Base-by-base conservation (phyloP, 805 yeast species). In the Saturnispora hagleri region DNA sequence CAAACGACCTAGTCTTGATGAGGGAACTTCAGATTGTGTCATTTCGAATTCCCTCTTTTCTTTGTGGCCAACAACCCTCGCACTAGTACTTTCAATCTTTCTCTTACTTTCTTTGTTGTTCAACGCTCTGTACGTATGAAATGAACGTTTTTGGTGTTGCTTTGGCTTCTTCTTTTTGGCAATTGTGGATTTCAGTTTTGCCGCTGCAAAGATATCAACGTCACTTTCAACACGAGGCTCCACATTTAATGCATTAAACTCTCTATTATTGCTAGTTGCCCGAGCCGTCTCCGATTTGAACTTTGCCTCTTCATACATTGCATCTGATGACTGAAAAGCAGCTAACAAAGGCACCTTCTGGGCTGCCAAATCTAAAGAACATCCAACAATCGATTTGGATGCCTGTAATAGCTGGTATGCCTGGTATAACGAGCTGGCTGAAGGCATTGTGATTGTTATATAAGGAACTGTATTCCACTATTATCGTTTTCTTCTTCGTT, bases 1-100 rank as follows among this genome's bases (percentile, higher is more conserved):
- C 47, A 93, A 75, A 55, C 99, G 74, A 22, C 89, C 87, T n/a
- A 93, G 67, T 60, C 97, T 79, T 1, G 95, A 78, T 18, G 90
- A 74, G 3, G 99, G 99, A 17, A 93, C 93, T 44, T 86, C 79
- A 1, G 93, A 79, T 51, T 76, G 75, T 35, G 79, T 67, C 75
- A 81, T 66, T 54, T 77, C 76, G 57, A 74, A 67, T 34, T 68
- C 72, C n/a, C 67, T 67, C 51, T 64, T 65, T 7, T 59, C 65
- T n/a, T 64, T 61, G 50, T 59, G 64, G 1, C 73, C 73, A 35
- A 68, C 53, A 1, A 62, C 54, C 20, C 24, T 28, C 20, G 27
- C 28, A 48, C 52, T 34, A 12, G 22, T 18, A 24, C 51, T 35
- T 18, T 53, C 48, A 28, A 18, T 17, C 22, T n/a, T 38, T 18